phyloP scores from a whole-genome alignment of 2,329 filamentous ascomycete genomes.

The Verticillium isaacii region DNA sequence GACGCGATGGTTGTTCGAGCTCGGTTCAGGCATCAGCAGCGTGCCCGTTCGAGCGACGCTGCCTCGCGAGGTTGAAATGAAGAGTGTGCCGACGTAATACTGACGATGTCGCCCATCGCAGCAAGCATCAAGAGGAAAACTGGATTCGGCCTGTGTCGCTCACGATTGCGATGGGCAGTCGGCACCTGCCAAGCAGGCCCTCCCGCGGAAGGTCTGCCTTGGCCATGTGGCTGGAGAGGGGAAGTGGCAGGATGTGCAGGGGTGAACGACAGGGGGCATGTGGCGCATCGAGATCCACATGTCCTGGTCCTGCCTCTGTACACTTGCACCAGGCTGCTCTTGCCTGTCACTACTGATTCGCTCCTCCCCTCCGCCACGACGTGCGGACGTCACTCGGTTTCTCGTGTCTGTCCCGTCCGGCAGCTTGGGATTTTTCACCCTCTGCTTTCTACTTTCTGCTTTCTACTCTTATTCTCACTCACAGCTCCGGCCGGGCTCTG shows the following conservation, averaged over 20 bases:
- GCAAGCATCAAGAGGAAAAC: background rate
- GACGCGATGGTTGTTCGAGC: background rate
- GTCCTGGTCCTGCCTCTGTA: background rate
- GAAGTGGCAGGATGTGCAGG: background rate
- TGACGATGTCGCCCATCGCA: background rate
- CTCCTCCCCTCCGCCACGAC: background rate
- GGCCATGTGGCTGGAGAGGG: background rate
- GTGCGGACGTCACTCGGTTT: background rate
- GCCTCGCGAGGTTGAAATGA: background rate
- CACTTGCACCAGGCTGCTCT: too few relatives aligned
- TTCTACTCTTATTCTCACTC: too few relatives aligned
- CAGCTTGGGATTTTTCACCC: background rate
- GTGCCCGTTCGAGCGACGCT: background rate
- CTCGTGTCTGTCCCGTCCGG: background rate
- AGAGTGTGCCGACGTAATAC: background rate
- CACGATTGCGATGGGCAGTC: background rate
- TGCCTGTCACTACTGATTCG: background rate
- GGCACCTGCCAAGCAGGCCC: background rate
- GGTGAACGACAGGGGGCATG: background rate
- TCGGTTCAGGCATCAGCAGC: background rate
- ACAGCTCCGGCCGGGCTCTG: background rate
- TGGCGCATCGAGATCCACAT: background rate
- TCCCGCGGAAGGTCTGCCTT: background rate
- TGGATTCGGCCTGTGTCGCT: background rate
- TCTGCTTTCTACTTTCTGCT: background rate